Base-by-base conservation (phyloP, 139 green algal genomes). In the Picochlorum sp. region DNA sequence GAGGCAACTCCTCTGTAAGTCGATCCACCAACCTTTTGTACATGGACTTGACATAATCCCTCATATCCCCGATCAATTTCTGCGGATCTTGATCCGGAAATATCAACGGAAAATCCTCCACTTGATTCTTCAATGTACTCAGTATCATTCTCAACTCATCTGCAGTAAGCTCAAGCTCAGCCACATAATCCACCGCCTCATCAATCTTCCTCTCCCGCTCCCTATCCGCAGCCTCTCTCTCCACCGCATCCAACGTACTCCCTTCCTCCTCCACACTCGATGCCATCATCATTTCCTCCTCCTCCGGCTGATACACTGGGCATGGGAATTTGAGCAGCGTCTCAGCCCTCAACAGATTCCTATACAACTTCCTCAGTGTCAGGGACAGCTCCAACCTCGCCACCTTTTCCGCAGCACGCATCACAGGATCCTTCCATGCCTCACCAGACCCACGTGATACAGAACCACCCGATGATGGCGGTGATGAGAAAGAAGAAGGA, bases 161-260 rank as follows among this genome's bases (percentile, higher is more conserved):
- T 20, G 83, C 73, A 6, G 85, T 91, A 26, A 94, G 77, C 70
- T 83, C 71, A 81, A 95, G 89, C 57, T 94, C 87, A 7, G 85
- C 85, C 30, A 92, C 78, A 11, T 79, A 30, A 50, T 86, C 83
- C 20, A 94, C 61, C 23, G 86, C 85, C 23, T 71, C 67, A 38
- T 84, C 73, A 34, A 74, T 45, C 1, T 38, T 26, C 56, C 15
- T 28, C 24, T 59, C 21, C 20, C 72, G 47, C 51, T 73, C 62
- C 5, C 34, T 65, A 41, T 63, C 67, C 3, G 56, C 47, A 9
- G 23, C 49, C 9, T 38, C 41, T 5, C 57, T 49, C 0, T 26
- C 45, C 8, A 24, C 52, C 8, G 38, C 23, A n/a, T 44, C 60
- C 15, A 41, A 21, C 10, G n/a, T 18, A 21, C 47, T 54, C 6